These are phyloP conservation scores for Ulmus americana DNA, from an alignment of 331 rosid genomes.

Conservation along the genomic window DNA sequence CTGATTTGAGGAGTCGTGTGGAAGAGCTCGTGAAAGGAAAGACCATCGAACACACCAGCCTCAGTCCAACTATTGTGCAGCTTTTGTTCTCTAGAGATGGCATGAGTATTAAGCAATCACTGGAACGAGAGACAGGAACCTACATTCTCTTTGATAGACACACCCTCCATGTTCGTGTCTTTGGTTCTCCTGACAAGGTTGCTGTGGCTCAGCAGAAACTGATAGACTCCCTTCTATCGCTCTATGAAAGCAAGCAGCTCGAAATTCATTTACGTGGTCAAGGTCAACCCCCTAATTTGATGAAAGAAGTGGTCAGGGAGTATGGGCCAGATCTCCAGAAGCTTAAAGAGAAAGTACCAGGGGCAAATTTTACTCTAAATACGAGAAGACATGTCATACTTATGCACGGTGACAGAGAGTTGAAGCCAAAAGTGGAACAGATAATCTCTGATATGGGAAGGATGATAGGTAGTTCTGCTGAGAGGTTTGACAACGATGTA, in stretches of 20 bases:
- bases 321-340: slow-evolving; percentile 81
- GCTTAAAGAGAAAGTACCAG: slow-evolving; percentile 66
- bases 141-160: slow-evolving; percentile 59
- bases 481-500: slow-evolving; percentile 32
- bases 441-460: slow-evolving; percentile 44
- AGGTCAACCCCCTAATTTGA: slow-evolving; percentile 58
- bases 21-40: slow-evolving; percentile 77
- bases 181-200: slow-evolving; percentile 51
- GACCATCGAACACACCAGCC: slow-evolving; percentile 44
- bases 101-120: slow-evolving; percentile 35
- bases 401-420: slow-evolving; percentile 53
- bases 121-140: slow-evolving; percentile 67
- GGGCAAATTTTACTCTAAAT: slow-evolving; percentile 50
- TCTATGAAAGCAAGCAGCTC: slow-evolving; percentile 61
- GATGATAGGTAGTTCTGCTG: slow-evolving; percentile 31
- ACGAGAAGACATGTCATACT: slow-evolving; percentile 47
- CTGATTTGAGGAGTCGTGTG: slow-evolving; percentile 66
- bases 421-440: slow-evolving; percentile 64
- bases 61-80: slow-evolving; percentile 61
- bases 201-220: slow-evolving; percentile 51
- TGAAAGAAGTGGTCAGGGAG: slow-evolving; percentile 70
- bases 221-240: slow-evolving; percentile 46
- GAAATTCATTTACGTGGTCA: slow-evolving; percentile 67
- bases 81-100: slow-evolving; percentile 67
- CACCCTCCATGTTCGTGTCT: slow-evolving; percentile 48